Conservation (phyloP, 2,329 filamentous ascomycete genomes). For the Paramyrothecium roridum region DNA sequence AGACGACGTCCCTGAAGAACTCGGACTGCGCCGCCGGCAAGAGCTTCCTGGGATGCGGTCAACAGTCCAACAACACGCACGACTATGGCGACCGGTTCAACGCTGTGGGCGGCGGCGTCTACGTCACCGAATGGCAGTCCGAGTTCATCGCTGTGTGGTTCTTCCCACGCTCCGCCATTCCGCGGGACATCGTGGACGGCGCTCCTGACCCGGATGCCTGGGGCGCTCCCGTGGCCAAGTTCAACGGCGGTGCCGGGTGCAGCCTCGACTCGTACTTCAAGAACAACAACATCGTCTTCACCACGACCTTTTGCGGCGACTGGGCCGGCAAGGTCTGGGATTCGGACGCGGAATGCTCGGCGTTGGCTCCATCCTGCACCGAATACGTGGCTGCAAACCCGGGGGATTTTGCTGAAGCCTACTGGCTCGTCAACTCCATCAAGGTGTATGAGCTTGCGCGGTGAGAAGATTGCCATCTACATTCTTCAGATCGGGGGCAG, state of each 20-base stretch:
- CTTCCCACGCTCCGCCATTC: constrained; percentile 67
- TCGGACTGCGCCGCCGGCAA: constrained; percentile 55
- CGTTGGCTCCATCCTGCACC: constrained; percentile 62
- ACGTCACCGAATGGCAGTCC: constrained; percentile 74
- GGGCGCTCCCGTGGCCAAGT: constrained; percentile 66
- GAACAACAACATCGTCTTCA: constrained; percentile 72
- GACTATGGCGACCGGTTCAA: constrained; percentile 73
- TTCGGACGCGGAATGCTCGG: constrained; percentile 52
- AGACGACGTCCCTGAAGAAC: constrained; percentile 41
- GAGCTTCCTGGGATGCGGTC: constrained; percentile 58
- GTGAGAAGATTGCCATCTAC: no score
- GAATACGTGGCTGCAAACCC: constrained; percentile 72
- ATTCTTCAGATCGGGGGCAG: no score
- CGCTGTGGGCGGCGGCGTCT: constrained; percentile 63
- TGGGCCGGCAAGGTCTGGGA: constrained; percentile 76
- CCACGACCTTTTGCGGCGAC: constrained; percentile 82
- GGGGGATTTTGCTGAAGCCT: constrained; percentile 65
- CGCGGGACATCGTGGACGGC: constrained; percentile 56
- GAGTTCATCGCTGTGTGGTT: constrained; percentile 75
- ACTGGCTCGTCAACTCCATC: constrained; percentile 73
- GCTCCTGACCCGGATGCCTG: constrained; percentile 65
- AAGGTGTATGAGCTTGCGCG: constrained; percentile 46
- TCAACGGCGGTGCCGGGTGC: constrained; percentile 64
- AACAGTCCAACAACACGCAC: constrained; percentile 45
- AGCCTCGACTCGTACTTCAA: constrained; percentile 68